phyloP scores from a whole-genome alignment of 139 green algal species.

The Dunaliella primolecta region DNA sequence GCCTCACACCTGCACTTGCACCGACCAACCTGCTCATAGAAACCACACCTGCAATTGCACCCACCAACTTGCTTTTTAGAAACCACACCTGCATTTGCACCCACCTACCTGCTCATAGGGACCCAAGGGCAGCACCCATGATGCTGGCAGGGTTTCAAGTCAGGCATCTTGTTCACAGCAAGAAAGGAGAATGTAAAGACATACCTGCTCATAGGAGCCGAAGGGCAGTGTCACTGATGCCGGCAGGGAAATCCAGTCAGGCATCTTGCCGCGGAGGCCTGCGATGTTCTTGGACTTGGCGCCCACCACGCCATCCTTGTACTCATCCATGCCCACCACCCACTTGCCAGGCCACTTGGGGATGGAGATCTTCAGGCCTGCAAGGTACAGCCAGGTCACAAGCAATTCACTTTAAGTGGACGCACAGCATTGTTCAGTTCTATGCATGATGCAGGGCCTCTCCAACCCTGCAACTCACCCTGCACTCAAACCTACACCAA shows the following conservation, averaged over 20 bases:
- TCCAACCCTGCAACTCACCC: too few relatives aligned
- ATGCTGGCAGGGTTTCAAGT: constrained; percentile 84
- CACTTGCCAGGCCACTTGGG: constrained; percentile 81
- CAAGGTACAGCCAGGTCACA: too few relatives aligned
- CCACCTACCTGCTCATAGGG: constrained; percentile 75
- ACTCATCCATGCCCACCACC: constrained; percentile 84
- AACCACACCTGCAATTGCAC: too few relatives aligned
- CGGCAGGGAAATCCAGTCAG: constrained; percentile 83
- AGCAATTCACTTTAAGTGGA: too few relatives aligned
- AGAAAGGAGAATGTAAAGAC: too few relatives aligned
- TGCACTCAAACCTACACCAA: too few relatives aligned
- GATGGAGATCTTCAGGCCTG: constrained; percentile 51
- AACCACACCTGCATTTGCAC: not conserved
- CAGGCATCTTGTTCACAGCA: constrained; percentile 80
- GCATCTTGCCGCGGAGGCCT: constrained; percentile 80
- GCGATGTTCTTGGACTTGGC: constrained; percentile 97
- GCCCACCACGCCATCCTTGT: constrained; percentile 84
- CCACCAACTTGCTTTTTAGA: too few relatives aligned
- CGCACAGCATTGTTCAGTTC: too few relatives aligned
- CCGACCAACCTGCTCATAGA: too few relatives aligned
- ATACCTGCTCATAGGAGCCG: constrained; percentile 83
- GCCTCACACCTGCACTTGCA: too few relatives aligned
- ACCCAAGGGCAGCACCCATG: constrained; percentile 90
- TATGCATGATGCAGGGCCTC: too few relatives aligned
- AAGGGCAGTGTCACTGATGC: constrained; percentile 91